A percentile compares a stretch with the other conserved stretches of the same genome.
Evolutionary conservation across 176 grass and related monocot species (phyloP).

Genomic region (Juncus effusus): DNA sequence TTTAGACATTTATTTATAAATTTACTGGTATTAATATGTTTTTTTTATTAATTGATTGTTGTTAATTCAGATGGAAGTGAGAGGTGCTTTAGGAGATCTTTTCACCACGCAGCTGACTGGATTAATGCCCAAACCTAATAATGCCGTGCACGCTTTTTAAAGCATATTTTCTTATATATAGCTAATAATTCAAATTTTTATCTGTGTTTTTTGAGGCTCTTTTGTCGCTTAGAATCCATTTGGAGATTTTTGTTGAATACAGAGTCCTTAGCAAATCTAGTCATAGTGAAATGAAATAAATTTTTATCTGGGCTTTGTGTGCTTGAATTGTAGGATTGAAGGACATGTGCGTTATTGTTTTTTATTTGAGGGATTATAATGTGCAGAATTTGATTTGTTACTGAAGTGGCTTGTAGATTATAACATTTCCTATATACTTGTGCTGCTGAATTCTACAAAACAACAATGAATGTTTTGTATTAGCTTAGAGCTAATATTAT

Average conservation of each 20-base stretch:
- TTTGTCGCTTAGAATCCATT: not conserved
- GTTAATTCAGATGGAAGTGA: conserved; percentile 81
- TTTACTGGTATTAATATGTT: not conserved
- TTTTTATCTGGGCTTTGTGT: not conserved
- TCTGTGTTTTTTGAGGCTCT: conserved; percentile 15
- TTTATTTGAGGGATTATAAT: not conserved
- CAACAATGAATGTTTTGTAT: too few species aligned
- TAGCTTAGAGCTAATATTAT: too few species aligned
- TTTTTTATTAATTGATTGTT: conserved; percentile 25
- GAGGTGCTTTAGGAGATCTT: conserved; percentile 84
- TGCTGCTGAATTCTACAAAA: not conserved
- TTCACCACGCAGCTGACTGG: conserved; percentile 78
- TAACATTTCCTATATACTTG: too few species aligned
- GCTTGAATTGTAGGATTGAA: conserved; percentile 10
- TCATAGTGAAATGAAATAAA: conserved; percentile 26
- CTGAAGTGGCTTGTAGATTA: too few species aligned
- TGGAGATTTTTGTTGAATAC: conserved; percentile 12
- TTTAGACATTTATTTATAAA: too few species aligned
- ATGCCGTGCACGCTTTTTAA: conserved; percentile 26
- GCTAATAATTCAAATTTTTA: conserved; percentile 29
- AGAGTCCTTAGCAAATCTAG: conserved; percentile 2
- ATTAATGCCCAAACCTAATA: conserved; percentile 48
- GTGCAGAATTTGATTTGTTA: too few species aligned
- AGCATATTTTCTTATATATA: conserved; percentile 34
- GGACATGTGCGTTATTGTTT: conserved; percentile 7